These are phyloP conservation scores for Chaetomium fimeti DNA, from an alignment of 495 filamentous ascomycete species.

Conservation along the genomic window DNA sequence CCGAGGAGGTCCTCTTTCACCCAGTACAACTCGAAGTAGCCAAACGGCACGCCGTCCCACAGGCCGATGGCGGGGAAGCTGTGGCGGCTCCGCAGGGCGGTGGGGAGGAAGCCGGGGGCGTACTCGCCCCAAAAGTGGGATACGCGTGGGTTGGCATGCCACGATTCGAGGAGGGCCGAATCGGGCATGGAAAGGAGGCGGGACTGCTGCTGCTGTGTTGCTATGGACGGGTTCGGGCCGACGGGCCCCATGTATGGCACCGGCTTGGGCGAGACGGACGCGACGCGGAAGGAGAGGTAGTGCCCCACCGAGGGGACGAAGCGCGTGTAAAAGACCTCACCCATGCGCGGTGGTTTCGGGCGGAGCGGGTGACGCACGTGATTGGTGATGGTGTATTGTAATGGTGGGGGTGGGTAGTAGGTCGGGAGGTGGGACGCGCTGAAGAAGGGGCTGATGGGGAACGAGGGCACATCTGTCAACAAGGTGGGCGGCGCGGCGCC, in stretches of 20 bases:
- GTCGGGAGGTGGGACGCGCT: constrained; percentile 81
- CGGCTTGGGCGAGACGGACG: constrained; percentile 56
- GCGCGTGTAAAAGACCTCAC: constrained; percentile 84
- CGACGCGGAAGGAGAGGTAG: constrained; percentile 84
- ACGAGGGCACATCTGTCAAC: constrained; percentile 36
- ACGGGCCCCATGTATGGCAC: constrained; percentile 56
- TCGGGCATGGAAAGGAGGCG: constrained; percentile 53
- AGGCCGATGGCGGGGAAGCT: constrained; percentile 89
- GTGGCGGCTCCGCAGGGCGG: constrained; percentile 63
- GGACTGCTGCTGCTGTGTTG: constrained; percentile 18
- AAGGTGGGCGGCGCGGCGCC: constrained; percentile 34
- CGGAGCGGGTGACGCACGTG: constrained; percentile 82
- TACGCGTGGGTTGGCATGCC: constrained; percentile 89
- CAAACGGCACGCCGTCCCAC: constrained; percentile 95
- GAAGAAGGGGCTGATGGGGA: constrained; percentile 64
- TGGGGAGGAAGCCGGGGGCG: constrained; percentile 64
- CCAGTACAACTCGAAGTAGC: constrained; percentile 99
- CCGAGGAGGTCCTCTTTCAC: constrained; percentile 88
- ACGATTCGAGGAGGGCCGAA: constrained; percentile 73
- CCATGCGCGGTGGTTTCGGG: constrained; percentile 83
- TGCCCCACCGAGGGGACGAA: constrained; percentile 79
- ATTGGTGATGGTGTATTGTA: constrained; percentile 77
- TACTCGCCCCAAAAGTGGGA: constrained; percentile 75
- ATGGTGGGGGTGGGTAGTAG: constrained; percentile 80
- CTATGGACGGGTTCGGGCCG: constrained; percentile 31